Evolutionary conservation across 352 stramenopile species (phyloP), one percentile per base, ranked within the genome.

Genomic region (Thalassiosira exigua): DNA sequence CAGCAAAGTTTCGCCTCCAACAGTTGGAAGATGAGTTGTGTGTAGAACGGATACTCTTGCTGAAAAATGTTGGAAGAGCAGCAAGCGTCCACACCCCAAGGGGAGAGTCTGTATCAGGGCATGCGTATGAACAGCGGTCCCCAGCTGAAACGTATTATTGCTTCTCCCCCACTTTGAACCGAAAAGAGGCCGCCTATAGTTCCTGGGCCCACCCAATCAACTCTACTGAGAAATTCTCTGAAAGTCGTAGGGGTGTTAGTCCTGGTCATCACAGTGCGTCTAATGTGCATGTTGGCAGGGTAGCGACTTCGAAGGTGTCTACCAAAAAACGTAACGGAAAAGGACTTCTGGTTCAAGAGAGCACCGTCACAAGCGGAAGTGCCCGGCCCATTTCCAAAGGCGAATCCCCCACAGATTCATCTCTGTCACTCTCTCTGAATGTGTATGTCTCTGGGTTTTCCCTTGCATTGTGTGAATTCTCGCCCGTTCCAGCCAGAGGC

Each of bases 31-130:
- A 88, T 67, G 62, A 89, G 9, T 68, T 94, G 22, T 66, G 62
- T n/a, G 64, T 94, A 26, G 85, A 92, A 73, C 79, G 89, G 62
- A 89, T 94, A 71, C 64, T 94, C 2, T 69, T 94, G 39, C 86
- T 92, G 68, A 77, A 83, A 69, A 67, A 77, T 58, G 32, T 84
- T 61, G 71, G 65, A 42, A 54, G 75, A 59, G 70, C 70, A 51
- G 58, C 62, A n/a, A 72, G 46, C 21, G 64, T 81, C 56, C 61
- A 58, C 32, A 19, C 1, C 12, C 14, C 32, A 32, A 41, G 9
- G 44, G 21, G 1, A 14, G 32, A 54, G 67, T 3, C 9, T 48
- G 5, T 17, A 14, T 14, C 7, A 2, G 44, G 24, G 24, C 59
- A 68, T 50, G 41, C n/a, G 19, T 30, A 33, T 19, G 50, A 59